Conservation (phyloP, 768 basidiomycete genomes). For the Amanita rimosa region DNA sequence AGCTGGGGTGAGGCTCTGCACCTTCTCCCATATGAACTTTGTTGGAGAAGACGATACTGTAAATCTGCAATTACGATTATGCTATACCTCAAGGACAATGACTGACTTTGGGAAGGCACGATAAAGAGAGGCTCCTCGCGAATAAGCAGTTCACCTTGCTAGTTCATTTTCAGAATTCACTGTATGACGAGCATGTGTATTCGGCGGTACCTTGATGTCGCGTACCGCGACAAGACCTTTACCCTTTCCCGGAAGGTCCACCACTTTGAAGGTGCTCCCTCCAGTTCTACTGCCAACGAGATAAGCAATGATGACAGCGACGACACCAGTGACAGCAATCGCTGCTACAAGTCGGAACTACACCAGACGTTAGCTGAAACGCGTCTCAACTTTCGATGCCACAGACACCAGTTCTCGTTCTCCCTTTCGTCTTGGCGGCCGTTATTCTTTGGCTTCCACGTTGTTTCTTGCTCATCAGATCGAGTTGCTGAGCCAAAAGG, state of each 20-base stretch:
- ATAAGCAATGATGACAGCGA: neutral
- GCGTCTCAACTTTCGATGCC: neutral
- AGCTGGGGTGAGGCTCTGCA: conserved; percentile 20
- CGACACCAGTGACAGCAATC: neutral
- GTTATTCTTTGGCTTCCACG: neutral
- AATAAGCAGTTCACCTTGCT: conserved; percentile 52
- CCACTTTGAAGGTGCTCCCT: conserved; percentile 22
- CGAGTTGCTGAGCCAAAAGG: neutral
- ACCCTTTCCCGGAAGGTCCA: conserved; percentile 41
- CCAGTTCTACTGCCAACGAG: neutral
- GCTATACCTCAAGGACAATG: neutral
- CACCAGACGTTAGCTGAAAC: neutral
- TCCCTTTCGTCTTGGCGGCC: neutral
- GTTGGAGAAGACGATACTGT: conserved; percentile 35
- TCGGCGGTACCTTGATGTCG: conserved; percentile 33
- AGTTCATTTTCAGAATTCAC: neutral
- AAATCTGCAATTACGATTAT: neutral
- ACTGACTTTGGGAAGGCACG: conserved; percentile 38
- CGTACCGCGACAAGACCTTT: conserved; percentile 42
- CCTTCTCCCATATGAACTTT: conserved; percentile 24
- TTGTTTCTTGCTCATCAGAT: neutral
- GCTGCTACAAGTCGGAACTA: no score
- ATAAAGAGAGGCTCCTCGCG: conserved; percentile 44
- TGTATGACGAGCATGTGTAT: neutral
- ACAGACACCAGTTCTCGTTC: neutral